Percentiles rank a stretch among this genome's conserved stretches.
Conservation (phyloP, 768 basidiomycete species). For the Mycena epipterygia region DNA sequence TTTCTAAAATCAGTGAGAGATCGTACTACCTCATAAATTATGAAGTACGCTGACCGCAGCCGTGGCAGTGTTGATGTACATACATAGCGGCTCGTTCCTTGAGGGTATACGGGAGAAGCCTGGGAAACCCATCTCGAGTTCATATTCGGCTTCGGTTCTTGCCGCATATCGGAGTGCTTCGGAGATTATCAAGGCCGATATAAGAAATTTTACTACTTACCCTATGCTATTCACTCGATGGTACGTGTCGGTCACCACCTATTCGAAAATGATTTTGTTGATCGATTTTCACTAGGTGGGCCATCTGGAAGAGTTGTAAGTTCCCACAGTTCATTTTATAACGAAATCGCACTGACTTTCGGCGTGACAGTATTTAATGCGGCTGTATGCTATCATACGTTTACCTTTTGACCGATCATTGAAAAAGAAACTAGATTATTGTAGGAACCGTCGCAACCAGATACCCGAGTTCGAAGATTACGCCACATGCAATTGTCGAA, state of each 20-base stretch:
- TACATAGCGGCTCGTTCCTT: constrained; percentile 61
- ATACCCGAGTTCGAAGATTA: constrained; percentile 57
- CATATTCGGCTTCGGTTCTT: constrained; percentile 63
- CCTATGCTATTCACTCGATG: constrained; percentile 40
- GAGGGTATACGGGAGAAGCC: constrained; percentile 60
- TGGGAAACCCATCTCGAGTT: constrained; percentile 58
- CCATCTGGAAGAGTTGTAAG: constrained; percentile 52
- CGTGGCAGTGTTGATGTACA: constrained; percentile 56
- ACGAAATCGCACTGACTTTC: background rate
- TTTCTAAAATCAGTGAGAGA: constrained; percentile 45
- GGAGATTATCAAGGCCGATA: constrained; percentile 52
- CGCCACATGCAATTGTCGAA: constrained; percentile 58
- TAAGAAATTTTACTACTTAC: constrained; percentile 29
- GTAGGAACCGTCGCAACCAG: constrained; percentile 56
- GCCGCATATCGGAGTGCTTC: constrained; percentile 63
- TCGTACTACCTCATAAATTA: background rate
- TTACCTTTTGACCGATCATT: background rate
- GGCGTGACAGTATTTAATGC: constrained; percentile 29
- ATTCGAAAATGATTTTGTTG: constrained; percentile 48
- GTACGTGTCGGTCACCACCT: constrained; percentile 37
- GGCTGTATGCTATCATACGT: constrained; percentile 8
- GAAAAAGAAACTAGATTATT: constrained; percentile 46
- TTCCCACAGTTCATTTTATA: constrained; percentile 5
- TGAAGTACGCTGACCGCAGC: background rate
- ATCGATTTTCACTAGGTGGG: constrained; percentile 56